Conservation (phyloP, 805 yeast genomes). For the Babjeviella inositovora region DNA sequence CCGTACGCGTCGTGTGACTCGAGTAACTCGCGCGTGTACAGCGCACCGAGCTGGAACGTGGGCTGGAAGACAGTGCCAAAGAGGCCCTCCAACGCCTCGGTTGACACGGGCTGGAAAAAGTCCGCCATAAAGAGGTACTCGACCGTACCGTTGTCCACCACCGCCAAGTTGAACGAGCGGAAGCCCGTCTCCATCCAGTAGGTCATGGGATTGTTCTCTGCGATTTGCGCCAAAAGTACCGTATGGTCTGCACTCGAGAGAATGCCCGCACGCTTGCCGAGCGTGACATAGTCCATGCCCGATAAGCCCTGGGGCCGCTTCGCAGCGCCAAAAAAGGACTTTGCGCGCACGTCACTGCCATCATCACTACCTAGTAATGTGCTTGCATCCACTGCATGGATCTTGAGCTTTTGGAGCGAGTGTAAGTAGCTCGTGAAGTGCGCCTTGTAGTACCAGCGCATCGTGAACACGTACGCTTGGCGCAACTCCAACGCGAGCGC, state of each 20-base stretch:
- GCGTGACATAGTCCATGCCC: conserved; percentile 37
- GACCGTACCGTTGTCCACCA: conserved; percentile 61
- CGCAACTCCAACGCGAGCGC: conserved; percentile 57
- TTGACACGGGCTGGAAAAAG: conserved; percentile 40
- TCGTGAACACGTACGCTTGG: conserved; percentile 73
- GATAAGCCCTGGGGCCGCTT: conserved; percentile 3
- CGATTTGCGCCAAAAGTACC: conserved; percentile 71
- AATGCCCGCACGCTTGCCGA: conserved; percentile 46
- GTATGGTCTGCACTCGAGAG: conserved; percentile 37
- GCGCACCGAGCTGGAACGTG: conserved; percentile 30
- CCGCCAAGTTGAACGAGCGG: conserved; percentile 54
- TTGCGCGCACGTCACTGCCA: conserved; percentile 3
- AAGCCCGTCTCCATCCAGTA: conserved; percentile 65
- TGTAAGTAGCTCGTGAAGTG: conserved; percentile 65
- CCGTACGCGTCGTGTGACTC: conserved; percentile 63
- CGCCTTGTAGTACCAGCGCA: conserved; percentile 83
- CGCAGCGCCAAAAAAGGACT: conserved; percentile 1
- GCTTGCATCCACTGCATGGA: conserved; percentile 36
- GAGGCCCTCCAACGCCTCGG: conserved; percentile 20
- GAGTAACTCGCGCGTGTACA: conserved; percentile 23
- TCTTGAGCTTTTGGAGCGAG: conserved; percentile 48
- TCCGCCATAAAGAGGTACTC: conserved; percentile 63
- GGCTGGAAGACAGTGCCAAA: conserved; percentile 34
- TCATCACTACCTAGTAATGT: conserved; percentile 34
- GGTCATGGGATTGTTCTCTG: conserved; percentile 53